Conservation (phyloP, 805 yeast genomes). For the Saturnispora hagleri region DNA sequence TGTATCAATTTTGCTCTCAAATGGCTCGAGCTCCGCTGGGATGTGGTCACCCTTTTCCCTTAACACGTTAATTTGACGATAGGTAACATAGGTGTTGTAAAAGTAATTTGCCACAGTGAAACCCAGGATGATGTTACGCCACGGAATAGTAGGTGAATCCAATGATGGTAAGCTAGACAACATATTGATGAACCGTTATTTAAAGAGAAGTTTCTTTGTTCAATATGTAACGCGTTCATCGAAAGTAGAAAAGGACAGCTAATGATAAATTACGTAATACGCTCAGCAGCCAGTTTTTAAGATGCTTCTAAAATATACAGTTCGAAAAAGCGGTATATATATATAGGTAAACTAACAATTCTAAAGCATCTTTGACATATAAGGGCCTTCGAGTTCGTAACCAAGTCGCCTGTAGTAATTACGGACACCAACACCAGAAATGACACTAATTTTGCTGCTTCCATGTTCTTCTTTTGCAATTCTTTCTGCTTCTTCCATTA, state of each 20-base stretch:
- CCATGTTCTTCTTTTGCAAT: conserved; percentile 95
- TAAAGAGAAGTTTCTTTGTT: background rate
- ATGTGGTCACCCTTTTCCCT: conserved; percentile 37
- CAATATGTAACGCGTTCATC: background rate
- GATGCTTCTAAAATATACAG: background rate
- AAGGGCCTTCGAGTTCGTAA: conserved; percentile 89
- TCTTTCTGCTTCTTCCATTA: conserved; percentile 98
- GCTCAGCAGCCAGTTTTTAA: background rate
- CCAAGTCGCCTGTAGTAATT: conserved; percentile 92
- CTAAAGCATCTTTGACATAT: conserved; percentile 63
- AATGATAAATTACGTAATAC: background rate
- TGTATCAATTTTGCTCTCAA: conserved; percentile 43
- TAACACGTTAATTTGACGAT: conserved; percentile 65
- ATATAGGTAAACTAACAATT: background rate
- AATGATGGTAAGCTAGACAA: conserved; percentile 16
- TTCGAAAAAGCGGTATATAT: background rate
- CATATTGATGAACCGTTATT: background rate
- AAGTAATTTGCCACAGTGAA: conserved; percentile 65
- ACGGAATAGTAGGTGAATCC: conserved; percentile 63
- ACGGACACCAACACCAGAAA: conserved; percentile 95
- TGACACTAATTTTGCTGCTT: conserved; percentile 81
- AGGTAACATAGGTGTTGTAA: conserved; percentile 65
- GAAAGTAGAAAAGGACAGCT: background rate
- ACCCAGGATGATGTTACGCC: conserved; percentile 71
- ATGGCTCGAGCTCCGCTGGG: conserved; percentile 57